Evolutionary conservation across 2,329 filamentous ascomycete genomes (phyloP), one percentile per base, ranked within the genome.

Genomic region (Sclerotinia minor): DNA sequence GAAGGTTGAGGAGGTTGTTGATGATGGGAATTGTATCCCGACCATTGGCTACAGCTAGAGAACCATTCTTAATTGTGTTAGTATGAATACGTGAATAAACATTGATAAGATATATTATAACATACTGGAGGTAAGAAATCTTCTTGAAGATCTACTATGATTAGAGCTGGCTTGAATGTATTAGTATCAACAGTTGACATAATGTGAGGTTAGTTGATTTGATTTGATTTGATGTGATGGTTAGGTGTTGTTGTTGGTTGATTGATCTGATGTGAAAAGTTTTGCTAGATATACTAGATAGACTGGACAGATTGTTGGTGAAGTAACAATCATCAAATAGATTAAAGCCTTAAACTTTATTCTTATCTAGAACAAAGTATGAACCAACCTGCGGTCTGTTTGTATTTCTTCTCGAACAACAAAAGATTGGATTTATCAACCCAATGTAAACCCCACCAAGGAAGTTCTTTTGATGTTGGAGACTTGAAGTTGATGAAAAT

Each of bases 41-140:
- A 72, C 89, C 95, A 61, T 84, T 81, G 66, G 86, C 77, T n/a
- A 98, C 92, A 44, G 92, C 89, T 63, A 99, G 88, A n/a, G 92
- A 84, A 71, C 94, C 95, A 71, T 89, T 85, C 92, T 96, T 53
- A 26, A 50, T 29, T 41, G 44, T 58, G 52, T 60, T 45, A 50
- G 32, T 50, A 41, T 64, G 38, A 38, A 52, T 15, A 44, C 13
- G 19, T 29, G 15, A 38, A 47, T 53, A 67, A 60, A 32, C 38
- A 65, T 41, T 24, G n/a, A 19, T 29, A 19, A 35, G 45, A 41
- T 50, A n/a, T 8, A 9, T 47, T 8, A 9, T 47, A 50, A 81
- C 89, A 81, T 80, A 95, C 92, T 17, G 94, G 93, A 69, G 92
- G 91, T 78, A 92, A 96, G 79, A 97, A 98, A 81, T 98, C 94